Conservation (phyloP, 768 basidiomycete genomes). For the Leucocoprinus birnbaumii region DNA sequence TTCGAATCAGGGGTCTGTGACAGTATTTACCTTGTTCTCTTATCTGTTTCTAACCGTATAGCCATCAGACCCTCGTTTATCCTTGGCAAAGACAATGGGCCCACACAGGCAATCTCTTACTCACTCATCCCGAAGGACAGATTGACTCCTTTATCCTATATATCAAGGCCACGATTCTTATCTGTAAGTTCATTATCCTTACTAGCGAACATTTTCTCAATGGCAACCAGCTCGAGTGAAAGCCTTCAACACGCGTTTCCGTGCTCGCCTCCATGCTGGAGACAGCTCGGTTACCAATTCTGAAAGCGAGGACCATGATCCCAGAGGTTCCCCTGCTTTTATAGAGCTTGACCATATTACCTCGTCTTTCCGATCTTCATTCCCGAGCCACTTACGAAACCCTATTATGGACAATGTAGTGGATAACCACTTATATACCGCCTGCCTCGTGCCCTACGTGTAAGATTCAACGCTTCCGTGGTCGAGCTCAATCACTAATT, state of each 20-base stretch:
- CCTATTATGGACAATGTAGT: constrained; percentile 55
- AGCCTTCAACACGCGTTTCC: constrained; percentile 65
- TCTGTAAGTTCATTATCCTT: constrained; percentile 37
- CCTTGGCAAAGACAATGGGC: constrained; percentile 66
- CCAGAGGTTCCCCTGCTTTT: constrained; percentile 60
- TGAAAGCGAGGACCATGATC: constrained; percentile 43
- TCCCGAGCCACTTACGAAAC: constrained; percentile 52
- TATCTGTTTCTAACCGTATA: not conserved
- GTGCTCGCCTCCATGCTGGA: constrained; percentile 56
- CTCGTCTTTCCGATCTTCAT: constrained; percentile 54
- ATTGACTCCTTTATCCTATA: constrained; percentile 73
- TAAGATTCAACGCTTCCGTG: constrained; percentile 19
- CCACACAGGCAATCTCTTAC: constrained; percentile 56
- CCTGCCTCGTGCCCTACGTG: constrained; percentile 42
- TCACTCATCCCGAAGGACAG: constrained; percentile 55
- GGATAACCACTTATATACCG: constrained; percentile 55
- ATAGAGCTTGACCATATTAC: constrained; percentile 57
- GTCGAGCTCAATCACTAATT: constrained; percentile 5
- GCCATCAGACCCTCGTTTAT: constrained; percentile 39
- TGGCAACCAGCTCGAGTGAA: constrained; percentile 44
- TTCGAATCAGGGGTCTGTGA: constrained; percentile 59
- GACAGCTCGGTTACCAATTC: constrained; percentile 45
- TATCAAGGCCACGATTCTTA: constrained; percentile 63
- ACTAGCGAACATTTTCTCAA: not conserved
- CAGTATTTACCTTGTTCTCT: not conserved